A percentile compares a stretch with the other conserved stretches of the same genome.
These are phyloP conservation scores for Fallopia convolvulus DNA, from an alignment of 148 eudicot species.

Conservation along the genomic window DNA sequence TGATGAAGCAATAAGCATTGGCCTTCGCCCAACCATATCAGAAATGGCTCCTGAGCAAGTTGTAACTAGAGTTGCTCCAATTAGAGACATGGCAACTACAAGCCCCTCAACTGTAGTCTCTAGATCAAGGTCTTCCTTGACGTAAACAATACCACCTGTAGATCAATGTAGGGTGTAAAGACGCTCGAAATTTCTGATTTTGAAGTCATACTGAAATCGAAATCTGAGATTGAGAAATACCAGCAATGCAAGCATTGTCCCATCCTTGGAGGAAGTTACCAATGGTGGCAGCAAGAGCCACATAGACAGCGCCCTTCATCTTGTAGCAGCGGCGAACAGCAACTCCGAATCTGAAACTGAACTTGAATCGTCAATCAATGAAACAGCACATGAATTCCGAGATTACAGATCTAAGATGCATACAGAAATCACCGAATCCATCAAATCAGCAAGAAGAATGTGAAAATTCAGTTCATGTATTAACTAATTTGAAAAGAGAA, in stretches of 20 bases:
- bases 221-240: conserved; percentile 19
- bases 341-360: conserved; percentile 13
- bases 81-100: conserved; percentile 90
- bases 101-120: conserved; percentile 62
- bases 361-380: not conserved
- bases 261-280: conserved; percentile 79
- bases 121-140: conserved; percentile 55
- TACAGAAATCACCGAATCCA: not conserved
- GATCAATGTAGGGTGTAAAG: not conserved
- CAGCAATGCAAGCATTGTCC: conserved; percentile 85
- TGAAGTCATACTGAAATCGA: not conserved
- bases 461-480: not conserved
- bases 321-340: conserved; percentile 10
- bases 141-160: conserved; percentile 67
- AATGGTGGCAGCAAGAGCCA: conserved; percentile 65
- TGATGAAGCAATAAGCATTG: conserved; percentile 76
- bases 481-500: not conserved
- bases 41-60: conserved; percentile 81
- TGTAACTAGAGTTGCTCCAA: conserved; percentile 82
- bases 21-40: conserved; percentile 77
- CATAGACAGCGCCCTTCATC: conserved; percentile 65
- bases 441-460: not conserved
- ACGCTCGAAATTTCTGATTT: not conserved
- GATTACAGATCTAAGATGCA: not conserved
- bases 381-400: not conserved